A percentile compares a stretch with the other conserved stretches of the same genome.
phyloP scores from a whole-genome alignment of 1,139 yeast genomes.

The Geotrichum bryndzae region DNA sequence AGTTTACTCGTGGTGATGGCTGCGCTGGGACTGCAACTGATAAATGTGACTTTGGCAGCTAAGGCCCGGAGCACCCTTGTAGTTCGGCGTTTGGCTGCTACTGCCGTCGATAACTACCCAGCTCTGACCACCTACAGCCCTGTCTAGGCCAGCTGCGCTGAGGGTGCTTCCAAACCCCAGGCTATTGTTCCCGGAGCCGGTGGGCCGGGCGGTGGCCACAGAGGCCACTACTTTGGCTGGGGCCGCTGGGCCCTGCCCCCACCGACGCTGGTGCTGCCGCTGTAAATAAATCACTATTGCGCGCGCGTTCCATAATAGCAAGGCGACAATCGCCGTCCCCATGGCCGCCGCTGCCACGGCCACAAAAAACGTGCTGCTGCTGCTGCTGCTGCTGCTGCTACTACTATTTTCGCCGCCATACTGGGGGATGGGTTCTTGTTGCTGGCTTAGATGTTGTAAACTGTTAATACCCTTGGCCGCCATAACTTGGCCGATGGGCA shows the following conservation, averaged over 20 bases:
- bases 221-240: not conserved
- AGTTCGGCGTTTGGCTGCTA: too few relatives aligned
- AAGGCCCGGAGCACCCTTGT: too few relatives aligned
- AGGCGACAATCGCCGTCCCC: not conserved
- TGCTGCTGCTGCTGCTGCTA: not conserved
- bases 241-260: not conserved
- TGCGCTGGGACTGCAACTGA: too few relatives aligned
- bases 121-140: not conserved
- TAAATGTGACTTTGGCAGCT: too few relatives aligned
- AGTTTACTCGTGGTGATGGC: too few relatives aligned
- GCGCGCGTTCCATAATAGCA: not conserved
- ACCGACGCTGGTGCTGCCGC: not conserved
- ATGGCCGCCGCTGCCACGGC: not conserved
- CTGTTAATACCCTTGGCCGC: too few relatives aligned
- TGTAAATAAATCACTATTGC: not conserved
- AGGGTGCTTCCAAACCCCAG: not conserved
- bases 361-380: not conserved
- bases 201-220: not conserved
- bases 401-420: too few relatives aligned
- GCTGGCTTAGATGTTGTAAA: too few relatives aligned
- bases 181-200: not conserved
- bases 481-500: too few relatives aligned
- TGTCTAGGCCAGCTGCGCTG: not conserved
- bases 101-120: not conserved
- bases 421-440: too few relatives aligned